Evolutionary conservation across 208 protist species (phyloP).

Genomic region (Trichomonas vaginalis): DNA sequence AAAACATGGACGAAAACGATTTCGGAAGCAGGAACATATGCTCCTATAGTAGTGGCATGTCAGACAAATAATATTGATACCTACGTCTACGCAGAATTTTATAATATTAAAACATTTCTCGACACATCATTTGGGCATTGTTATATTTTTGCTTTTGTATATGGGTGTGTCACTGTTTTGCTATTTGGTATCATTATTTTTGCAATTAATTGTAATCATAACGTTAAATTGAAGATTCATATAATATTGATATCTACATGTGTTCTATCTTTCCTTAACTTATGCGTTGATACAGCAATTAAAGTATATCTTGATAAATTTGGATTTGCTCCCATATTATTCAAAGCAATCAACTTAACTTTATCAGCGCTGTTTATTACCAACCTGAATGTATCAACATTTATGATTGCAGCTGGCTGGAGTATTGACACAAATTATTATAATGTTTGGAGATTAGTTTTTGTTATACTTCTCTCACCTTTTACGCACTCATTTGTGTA

Average conservation of each 20-base stretch:
- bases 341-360: not conserved
- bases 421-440: not conserved
- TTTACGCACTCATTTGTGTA: not conserved
- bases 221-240: not conserved
- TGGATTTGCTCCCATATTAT: not conserved
- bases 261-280: not conserved
- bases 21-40: not conserved
- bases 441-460: not conserved
- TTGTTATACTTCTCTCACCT: not conserved
- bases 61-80: not conserved
- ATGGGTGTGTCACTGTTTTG: not conserved
- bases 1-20: not conserved
- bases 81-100: not conserved
- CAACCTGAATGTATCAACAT: not conserved
- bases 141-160: not conserved
- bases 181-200: not conserved
- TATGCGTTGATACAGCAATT: not conserved
- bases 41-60: not conserved
- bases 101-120: not conserved
- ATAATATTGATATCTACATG: not conserved
- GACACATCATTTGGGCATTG: not conserved
- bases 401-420: not conserved
- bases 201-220: not conserved
- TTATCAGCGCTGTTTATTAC: not conserved
- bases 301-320: not conserved